Evolutionary conservation across 345 rosid genomes (phyloP), one percentile per base, ranked within the genome.

Genomic region (Sonneratia alba): DNA sequence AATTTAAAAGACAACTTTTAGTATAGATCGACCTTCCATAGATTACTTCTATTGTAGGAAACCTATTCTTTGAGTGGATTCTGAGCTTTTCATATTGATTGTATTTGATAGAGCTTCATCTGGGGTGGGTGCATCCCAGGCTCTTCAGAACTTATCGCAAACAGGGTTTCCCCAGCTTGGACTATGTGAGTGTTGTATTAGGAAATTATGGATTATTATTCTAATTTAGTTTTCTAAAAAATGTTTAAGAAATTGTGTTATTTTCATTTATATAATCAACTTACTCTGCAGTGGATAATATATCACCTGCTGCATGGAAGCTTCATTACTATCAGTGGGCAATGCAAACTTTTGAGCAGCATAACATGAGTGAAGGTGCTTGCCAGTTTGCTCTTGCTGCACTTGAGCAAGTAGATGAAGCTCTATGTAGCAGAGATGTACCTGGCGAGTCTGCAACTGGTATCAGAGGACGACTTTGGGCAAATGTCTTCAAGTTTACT

Each of bases 291-390:
- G 96, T 83, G 80, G 85, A 83, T 80, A 76, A 71, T 24, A 80
- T 69, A 36, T 84, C 90, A 68, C 77, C 82, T 77, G 89, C 88
- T 21, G 79, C 85, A 36, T 95, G 97, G 99, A 95, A 88, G 85
- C 93, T 92, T 88, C 89, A 85, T 74, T 95, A 92, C 85, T 95
- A 87, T 81, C 92, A 95, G 76, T 95, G 99, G 99, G 97, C 86
- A 49, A 95, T 95, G 99, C 99, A 88, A 76, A 82, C 87, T 67
- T 95, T 95, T 77, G 97, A 95, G 88, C 97, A 84, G 79, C 88
- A 90, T 83, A 83, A 81, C 82, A 77, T 90, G 71, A 86, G 88
- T 74, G 93, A 89, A 78, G 99, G 97, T 77, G 96, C 99, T 82
- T 87, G 85, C 76, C 97, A 89, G 81, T 95, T 95, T 90, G 96